phyloP scores from a whole-genome alignment of 2,329 filamentous ascomycete genomes.

The Fusarium sp. region DNA sequence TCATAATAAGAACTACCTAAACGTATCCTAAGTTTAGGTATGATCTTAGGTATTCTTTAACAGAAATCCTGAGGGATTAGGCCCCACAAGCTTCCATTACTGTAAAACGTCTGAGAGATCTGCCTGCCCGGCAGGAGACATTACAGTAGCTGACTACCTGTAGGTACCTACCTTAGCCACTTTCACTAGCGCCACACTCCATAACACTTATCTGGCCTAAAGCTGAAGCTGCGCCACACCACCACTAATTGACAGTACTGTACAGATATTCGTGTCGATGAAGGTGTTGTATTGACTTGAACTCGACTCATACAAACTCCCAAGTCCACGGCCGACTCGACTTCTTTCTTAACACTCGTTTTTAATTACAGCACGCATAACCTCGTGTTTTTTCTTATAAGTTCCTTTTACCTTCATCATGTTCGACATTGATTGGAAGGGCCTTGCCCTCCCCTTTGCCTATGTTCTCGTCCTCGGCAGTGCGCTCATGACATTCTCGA shows the following conservation, averaged over 20 bases:
- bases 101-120: too few species aligned
- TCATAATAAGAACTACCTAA: too few species aligned
- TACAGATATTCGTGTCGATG: conserved; percentile 30
- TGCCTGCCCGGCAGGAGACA: background rate
- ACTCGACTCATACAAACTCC: conserved; percentile 4
- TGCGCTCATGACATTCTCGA: conserved; percentile 91
- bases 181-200: conserved; percentile 10
- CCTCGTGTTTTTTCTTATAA: conserved; percentile 5
- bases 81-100: too few species aligned
- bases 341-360: conserved; percentile 29
- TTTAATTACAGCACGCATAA: conserved; percentile 7
- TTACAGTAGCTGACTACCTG: too few species aligned
- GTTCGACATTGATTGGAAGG: conserved; percentile 79
- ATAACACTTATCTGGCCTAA: conserved; percentile 34
- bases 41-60: too few species aligned
- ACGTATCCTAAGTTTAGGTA: too few species aligned
- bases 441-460: conserved; percentile 86
- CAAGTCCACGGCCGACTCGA: conserved; percentile 13
- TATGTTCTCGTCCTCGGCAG: conserved; percentile 90
- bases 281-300: background rate
- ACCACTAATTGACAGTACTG: conserved; percentile 22
- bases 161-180: too few species aligned
- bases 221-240: conserved; percentile 34
- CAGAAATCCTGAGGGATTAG: too few species aligned
- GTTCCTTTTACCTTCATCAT: conserved; percentile 50